These are phyloP conservation scores for Pulveroboletus sp. DNA, from an alignment of 768 basidiomycete genomes.

Conservation along the genomic window DNA sequence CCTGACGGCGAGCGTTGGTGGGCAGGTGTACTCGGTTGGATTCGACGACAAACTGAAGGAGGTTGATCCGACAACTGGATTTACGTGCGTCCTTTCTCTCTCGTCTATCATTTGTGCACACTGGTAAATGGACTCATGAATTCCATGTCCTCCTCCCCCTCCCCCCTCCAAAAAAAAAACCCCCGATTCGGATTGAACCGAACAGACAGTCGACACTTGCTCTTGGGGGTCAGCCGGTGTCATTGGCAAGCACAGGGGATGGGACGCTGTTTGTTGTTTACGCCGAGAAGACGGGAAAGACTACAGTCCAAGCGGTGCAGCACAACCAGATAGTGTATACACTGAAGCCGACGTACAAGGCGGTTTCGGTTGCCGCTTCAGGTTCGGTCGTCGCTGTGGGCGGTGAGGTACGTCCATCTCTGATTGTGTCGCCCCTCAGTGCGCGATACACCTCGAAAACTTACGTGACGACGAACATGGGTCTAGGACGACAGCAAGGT, in stretches of 20 bases:
- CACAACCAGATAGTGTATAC: constrained; percentile 65
- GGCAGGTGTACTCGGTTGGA: constrained; percentile 64
- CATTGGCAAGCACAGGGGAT: constrained; percentile 54
- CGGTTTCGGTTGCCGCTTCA: constrained; percentile 53
- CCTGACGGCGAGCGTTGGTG: constrained; percentile 43
- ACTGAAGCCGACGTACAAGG: constrained; percentile 45
- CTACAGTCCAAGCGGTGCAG: constrained; percentile 56
- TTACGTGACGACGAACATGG: neutral
- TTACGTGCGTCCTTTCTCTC: constrained; percentile 21
- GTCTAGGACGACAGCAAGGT: constrained; percentile 66
- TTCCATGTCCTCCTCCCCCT: too few species aligned
- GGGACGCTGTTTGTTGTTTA: constrained; percentile 55
- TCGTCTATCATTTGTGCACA: too few species aligned
- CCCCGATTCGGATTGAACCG: neutral
- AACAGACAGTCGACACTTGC: constrained; percentile 48
- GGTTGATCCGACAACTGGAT: constrained; percentile 39
- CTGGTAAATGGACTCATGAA: neutral
- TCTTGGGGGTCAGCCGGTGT: constrained; percentile 62
- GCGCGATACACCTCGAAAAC: neutral
- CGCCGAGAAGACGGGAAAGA: constrained; percentile 42
- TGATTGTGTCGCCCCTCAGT: neutral
- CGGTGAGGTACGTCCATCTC: constrained; percentile 51
- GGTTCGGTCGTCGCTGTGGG: constrained; percentile 63
- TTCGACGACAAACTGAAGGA: constrained; percentile 79
- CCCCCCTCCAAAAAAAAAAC: neutral